Conservation (phyloP, 495 filamentous ascomycete genomes). For the Talaromyces borbonicus region DNA sequence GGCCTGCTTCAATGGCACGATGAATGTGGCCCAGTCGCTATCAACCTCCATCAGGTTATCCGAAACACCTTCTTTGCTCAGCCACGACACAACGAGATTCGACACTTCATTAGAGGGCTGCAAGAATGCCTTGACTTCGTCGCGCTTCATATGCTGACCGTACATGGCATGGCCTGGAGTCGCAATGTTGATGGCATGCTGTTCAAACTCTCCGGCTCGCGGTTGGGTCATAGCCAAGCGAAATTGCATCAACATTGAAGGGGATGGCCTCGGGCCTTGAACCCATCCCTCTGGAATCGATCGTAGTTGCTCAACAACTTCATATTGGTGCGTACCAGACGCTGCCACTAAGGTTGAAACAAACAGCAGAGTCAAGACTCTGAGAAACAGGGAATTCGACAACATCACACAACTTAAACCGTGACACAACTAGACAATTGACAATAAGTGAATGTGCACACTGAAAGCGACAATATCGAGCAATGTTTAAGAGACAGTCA, state of each 20-base stretch:
- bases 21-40: conserved; percentile 49
- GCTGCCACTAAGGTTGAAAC: not conserved
- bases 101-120: conserved; percentile 35
- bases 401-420: conserved; percentile 6
- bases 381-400: not conserved
- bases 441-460: not conserved
- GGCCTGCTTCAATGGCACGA: conserved; percentile 38
- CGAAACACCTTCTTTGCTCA: conserved; percentile 35
- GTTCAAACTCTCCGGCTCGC: conserved; percentile 45
- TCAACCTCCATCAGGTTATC: conserved; percentile 30
- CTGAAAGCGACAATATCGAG: too few relatives aligned
- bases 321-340: conserved; percentile 11
- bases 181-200: conserved; percentile 50
- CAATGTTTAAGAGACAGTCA: too few relatives aligned
- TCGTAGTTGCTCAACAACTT: conserved; percentile 36
- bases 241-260: conserved; percentile 34
- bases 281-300: conserved; percentile 38
- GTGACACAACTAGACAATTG: too few relatives aligned
- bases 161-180: conserved; percentile 51
- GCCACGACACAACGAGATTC: conserved; percentile 37
- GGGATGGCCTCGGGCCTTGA: conserved; percentile 23
- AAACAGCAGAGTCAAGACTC: not conserved
- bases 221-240: conserved; percentile 45
- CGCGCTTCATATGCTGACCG: conserved; percentile 53
- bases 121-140: conserved; percentile 41